Evolutionary conservation across 345 rosid genomes (phyloP), one percentile per base, ranked within the genome.

Genomic region (Brassica rapa): DNA sequence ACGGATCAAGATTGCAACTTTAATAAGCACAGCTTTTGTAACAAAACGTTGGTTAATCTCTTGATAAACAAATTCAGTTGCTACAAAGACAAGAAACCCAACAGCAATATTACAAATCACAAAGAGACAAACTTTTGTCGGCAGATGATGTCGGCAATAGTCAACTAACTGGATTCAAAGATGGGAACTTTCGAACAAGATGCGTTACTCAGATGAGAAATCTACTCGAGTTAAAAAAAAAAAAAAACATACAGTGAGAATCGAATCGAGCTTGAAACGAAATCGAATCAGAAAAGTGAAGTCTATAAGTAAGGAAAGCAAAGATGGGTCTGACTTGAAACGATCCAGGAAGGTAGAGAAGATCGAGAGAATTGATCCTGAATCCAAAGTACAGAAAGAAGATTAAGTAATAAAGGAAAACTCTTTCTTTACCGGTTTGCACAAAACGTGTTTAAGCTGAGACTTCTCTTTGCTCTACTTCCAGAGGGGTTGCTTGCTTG

Each of bases 141-240:
- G 21, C 57, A 57, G 66, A 57, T 59, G 61, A 43, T 62, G 74
- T 74, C 56, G 72, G 77, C 41, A 41, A 66, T n/a, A 56, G 74
- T 80, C 76, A 75, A 73, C 84, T 74, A 64, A 55, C 2, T 16
- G 61, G 8, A 24, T 24, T n/a, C 25, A 65, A 78, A 71, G 62
- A 77, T 62, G 14, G 1, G 23, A 51, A 27, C 21, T 53, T 51
- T 53, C 23, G 2, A 53, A 72, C 25, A 51, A 32, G 51, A 74
- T 7, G 25, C 75, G 16, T 8, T 66, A 71, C 74, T 16, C 68
- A 72, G 67, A 77, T 6, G 71, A 64, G 8, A 37, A 53, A 37
- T 62, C 75, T 49, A 23, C 63, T 62, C 19, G 53, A 43, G 3
- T 43, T 43, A 10, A 43, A 5, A 76, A 76, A 39, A 76, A 76